phyloP scores from a whole-genome alignment of 2,329 filamentous ascomycete species.

The Clonostachys sp. region DNA sequence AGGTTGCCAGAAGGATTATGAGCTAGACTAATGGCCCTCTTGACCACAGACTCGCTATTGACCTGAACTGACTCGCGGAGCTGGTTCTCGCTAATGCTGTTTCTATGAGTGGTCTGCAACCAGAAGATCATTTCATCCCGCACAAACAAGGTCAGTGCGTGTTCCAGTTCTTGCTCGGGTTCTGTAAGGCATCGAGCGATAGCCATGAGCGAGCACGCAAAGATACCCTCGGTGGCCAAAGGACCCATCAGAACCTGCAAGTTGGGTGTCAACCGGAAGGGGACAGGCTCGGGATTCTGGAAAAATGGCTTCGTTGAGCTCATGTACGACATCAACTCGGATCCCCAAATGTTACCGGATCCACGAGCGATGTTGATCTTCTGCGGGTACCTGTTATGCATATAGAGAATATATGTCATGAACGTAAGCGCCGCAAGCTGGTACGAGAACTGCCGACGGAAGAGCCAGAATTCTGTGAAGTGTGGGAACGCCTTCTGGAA shows the following conservation, averaged over 20 bases:
- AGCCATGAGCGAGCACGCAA: conserved; percentile 91
- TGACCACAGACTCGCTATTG: conserved; percentile 89
- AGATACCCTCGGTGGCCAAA: conserved; percentile 92
- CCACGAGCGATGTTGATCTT: conserved; percentile 88
- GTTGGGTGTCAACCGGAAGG: conserved; percentile 95
- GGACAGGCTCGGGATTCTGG: conserved; percentile 91
- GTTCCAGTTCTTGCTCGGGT: conserved; percentile 84
- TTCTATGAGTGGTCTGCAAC: conserved; percentile 76
- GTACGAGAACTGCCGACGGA: conserved; percentile 95
- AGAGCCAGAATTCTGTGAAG: conserved; percentile 95
- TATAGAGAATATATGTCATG: conserved; percentile 98
- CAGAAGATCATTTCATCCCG: conserved; percentile 98
- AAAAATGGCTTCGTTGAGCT: conserved; percentile 80
- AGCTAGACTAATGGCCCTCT: conserved; percentile 80
- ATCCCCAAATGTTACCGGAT: conserved; percentile 93
- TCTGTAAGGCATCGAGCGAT: conserved; percentile 93
- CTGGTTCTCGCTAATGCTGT: conserved; percentile 51
- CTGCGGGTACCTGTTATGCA: conserved; percentile 91
- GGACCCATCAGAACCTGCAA: conserved; percentile 95
- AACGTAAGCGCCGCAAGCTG: conserved; percentile 93
- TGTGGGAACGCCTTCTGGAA: conserved; percentile 85
- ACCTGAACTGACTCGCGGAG: conserved; percentile 75
- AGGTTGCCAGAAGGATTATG: conserved; percentile 74
- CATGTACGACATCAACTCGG: conserved; percentile 89
- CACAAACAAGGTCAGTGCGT: conserved; percentile 90